Base-by-base conservation (phyloP, 345 rosid species). In the Cardamine chenopodiifolia region DNA sequence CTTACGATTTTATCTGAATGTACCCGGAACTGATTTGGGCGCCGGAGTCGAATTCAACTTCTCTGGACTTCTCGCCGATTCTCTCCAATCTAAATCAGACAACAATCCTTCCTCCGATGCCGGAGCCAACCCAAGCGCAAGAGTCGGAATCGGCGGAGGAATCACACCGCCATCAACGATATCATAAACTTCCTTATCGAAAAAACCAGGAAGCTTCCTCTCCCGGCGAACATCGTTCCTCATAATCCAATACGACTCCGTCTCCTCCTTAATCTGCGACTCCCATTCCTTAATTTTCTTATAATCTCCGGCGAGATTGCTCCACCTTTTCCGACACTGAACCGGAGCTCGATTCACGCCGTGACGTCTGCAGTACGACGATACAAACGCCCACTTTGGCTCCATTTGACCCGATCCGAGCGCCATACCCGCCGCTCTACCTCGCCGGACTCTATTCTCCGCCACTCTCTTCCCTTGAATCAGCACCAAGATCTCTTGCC, bases 201-300 rank as follows among this genome's bases (percentile, higher is more conserved):
- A 95, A 66, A 92, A 90, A 4, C 98, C 99, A 2, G 98, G 99
- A 81, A 95, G 80, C 82, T 84, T 89, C 84, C 86, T 86, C 76
- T 89, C 98, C 11, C 98, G 70, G 45, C 98, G 83, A 47, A 90
- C 60, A 63, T 95, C 99, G 57, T 90, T 95, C 82, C 99, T 81
- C 98, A 95, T 92, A 8, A 83, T 84, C 99, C 99, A 95, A 79
- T 86, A 95, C 70, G 99, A 92, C 48, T 95, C 98, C 73, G 87
- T 78, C 39, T 85, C 97, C 3, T 90, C 96, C 78, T 78, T 81
- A 19, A 75, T 74, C 74, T 74, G 84, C 42, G 84, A 62, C 71
- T 95, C 99, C 99, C 99, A 95, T 75, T 95, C 97, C 65, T 86
- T 95, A 6, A 95, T 92, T 86, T 95, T 95, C 89, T 92, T 92